These are phyloP conservation scores for Trichoderma brevicompactum DNA, from an alignment of 2,329 filamentous ascomycete species.

Conservation along the genomic window DNA sequence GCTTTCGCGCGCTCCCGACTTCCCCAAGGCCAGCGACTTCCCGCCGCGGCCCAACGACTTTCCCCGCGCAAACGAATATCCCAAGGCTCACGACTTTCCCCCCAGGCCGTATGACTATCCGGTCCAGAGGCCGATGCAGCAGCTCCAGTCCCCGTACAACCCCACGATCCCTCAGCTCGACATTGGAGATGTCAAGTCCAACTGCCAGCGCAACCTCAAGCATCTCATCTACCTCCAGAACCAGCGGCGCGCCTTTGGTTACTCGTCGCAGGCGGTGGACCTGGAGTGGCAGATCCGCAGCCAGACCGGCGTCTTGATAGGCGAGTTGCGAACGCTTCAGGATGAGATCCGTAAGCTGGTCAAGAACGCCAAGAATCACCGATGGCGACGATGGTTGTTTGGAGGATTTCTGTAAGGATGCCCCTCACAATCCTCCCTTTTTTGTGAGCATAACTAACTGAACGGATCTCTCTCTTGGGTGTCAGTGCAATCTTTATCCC, in stretches of 20 bases:
- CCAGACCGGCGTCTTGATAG: constrained; percentile 50
- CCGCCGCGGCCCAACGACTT: constrained; percentile 8
- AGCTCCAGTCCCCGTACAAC: constrained; percentile 20
- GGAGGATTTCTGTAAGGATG: constrained; percentile 56
- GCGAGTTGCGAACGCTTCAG: constrained; percentile 51
- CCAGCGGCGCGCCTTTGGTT: constrained; percentile 38
- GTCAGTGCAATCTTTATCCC: constrained; percentile 57
- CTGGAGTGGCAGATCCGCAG: constrained; percentile 50
- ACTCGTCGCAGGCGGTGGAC: constrained; percentile 41
- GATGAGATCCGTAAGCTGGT: constrained; percentile 50
- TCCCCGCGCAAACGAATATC: constrained; percentile 1
- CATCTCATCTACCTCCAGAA: constrained; percentile 44
- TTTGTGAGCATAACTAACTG: neutral
- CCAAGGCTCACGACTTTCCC: constrained; percentile 20
- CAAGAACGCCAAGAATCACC: constrained; percentile 51
- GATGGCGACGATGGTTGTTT: constrained; percentile 58
- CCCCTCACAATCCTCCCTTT: neutral
- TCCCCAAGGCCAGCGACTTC: constrained; percentile 18
- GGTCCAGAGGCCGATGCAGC: constrained; percentile 23
- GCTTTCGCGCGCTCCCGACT: constrained; percentile 28
- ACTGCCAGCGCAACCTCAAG: constrained; percentile 44
- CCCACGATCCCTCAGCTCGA: constrained; percentile 33
- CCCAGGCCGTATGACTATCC: constrained; percentile 22
- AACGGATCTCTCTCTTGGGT: no score
- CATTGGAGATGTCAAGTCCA: constrained; percentile 39